Evolutionary conservation across 192 early-diverging fungal species (phyloP).

Genomic region (Kappamyces sp.): DNA sequence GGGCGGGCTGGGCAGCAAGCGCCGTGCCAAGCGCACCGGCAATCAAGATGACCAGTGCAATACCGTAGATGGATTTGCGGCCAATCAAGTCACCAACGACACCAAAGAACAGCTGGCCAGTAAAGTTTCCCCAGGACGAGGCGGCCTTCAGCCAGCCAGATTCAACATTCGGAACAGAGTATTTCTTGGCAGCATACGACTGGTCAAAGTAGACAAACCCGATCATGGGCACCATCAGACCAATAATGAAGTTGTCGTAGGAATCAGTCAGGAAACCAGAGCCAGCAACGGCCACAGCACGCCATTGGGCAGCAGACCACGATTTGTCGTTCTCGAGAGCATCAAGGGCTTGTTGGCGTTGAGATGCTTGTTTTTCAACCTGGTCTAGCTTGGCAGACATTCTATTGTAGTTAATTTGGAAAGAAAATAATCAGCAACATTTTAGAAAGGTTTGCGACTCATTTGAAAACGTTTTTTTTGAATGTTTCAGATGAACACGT

Average conservation of each 20-base stretch:
- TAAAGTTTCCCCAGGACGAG: slow-evolving; percentile 59
- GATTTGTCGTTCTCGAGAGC: no score
- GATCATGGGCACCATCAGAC: slow-evolving; percentile 84
- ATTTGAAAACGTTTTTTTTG: no score
- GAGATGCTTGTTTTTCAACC: no score
- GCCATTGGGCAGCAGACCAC: slow-evolving; percentile 27
- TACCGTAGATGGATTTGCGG: slow-evolving; percentile 82
- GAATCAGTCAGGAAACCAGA: slow-evolving; percentile 84
- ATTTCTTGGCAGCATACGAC: not conserved
- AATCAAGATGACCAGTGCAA: slow-evolving; percentile 88
- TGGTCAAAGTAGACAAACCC: slow-evolving; percentile 21
- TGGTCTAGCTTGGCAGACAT: no score
- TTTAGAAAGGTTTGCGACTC: no score
- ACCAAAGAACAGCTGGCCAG: slow-evolving; percentile 85
- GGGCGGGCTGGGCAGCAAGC: slow-evolving; percentile 61
- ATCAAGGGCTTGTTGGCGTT: no score
- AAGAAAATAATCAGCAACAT: no score
- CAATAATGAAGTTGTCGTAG: slow-evolving; percentile 95
- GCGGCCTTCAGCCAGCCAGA: slow-evolving; percentile 10
- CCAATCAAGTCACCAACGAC: slow-evolving; percentile 78
- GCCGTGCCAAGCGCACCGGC: slow-evolving; percentile 75
- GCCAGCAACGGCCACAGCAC: slow-evolving; percentile 45
- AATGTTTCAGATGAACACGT: no score
- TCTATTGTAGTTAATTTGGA: no score
- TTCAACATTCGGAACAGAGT: not conserved